Evolutionary conservation across 2,329 filamentous ascomycete genomes (phyloP), one percentile per base, ranked within the genome.

Genomic region (Pseudocercospora vitis): DNA sequence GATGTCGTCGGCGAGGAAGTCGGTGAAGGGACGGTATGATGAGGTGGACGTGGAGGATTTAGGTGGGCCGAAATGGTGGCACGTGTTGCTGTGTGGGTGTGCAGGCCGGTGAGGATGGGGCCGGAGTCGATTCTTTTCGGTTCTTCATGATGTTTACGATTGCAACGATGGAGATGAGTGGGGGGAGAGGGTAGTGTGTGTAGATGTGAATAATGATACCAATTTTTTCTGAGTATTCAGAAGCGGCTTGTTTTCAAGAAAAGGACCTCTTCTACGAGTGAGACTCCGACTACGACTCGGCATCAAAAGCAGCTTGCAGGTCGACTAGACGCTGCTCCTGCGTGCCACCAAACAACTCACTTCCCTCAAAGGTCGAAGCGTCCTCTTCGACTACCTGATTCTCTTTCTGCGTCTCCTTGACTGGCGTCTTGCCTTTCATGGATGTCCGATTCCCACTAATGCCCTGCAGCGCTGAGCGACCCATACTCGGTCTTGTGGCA

Each of bases 301-400:
- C 49, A 32, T 56, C 53, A 49, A 56, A 52, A 3, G 44, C 53
- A n/a, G 23, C 45, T 14, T 46, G 44, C 37, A 52, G 35, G 33
- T 56, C 52, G 28, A 57, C 24, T 46, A 56, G 48, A 35, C 52
- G 50, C 28, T 31, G 52, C 4, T 50, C 58, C 26, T 61, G 69
- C 24, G 74, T 74, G 4, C 70, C 69, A 7, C 68, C 63, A 28
- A 73, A 64, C n/a, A 75, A 60, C 45, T 69, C 71, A 42, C 69
- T 70, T 48, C 67, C 71, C 31, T 70, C 71, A 48, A 74, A 74
- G 14, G 63, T 64, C n/a, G 65, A 70, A 46, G 65, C 65, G 33
- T 66, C 68, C 11, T 63, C 59, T 31, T 45, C 42, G 3, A 53
- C 65, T 14, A 49, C 55, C n/a, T n/a, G n/a, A 16, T 39, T 37